Conservation (phyloP, 2,329 filamentous ascomycete genomes). For the Diaporthe sp. region DNA sequence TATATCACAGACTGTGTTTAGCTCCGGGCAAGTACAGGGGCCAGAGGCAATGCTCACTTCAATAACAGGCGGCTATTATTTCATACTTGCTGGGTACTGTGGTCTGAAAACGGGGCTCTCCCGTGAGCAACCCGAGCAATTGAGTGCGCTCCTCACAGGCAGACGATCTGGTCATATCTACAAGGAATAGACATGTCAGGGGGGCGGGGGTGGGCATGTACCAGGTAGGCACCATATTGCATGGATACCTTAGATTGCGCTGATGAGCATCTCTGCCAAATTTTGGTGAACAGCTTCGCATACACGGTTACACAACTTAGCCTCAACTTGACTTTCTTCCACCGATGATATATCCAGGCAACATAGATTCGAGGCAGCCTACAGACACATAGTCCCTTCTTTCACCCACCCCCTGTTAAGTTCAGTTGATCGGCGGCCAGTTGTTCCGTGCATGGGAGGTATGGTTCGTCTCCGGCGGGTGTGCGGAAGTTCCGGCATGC, state of each 20-base stretch:
- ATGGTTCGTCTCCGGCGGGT: not conserved
- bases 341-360: too few relatives aligned
- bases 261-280: not conserved
- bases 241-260: not conserved
- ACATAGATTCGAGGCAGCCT: not conserved
- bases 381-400: not conserved
- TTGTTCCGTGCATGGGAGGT: not conserved
- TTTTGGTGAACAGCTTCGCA: not conserved
- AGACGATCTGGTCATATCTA: not conserved
- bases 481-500: not conserved
- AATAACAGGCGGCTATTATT: not conserved
- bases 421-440: not conserved
- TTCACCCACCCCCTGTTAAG: not conserved
- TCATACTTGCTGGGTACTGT: too few relatives aligned
- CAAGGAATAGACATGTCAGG: not conserved
- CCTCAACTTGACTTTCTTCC: not conserved
- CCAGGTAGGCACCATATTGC: not conserved
- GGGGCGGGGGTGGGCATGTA: not conserved
- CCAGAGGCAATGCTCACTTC: not conserved
- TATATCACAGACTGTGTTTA: not conserved
- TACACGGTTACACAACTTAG: not conserved
- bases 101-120: not conserved
- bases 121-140: not conserved
- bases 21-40: not conserved
- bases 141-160: not conserved